These are phyloP conservation scores for Oryza glaberrima DNA, from an alignment of 176 grass and related monocot genomes.

Conservation along the genomic window DNA sequence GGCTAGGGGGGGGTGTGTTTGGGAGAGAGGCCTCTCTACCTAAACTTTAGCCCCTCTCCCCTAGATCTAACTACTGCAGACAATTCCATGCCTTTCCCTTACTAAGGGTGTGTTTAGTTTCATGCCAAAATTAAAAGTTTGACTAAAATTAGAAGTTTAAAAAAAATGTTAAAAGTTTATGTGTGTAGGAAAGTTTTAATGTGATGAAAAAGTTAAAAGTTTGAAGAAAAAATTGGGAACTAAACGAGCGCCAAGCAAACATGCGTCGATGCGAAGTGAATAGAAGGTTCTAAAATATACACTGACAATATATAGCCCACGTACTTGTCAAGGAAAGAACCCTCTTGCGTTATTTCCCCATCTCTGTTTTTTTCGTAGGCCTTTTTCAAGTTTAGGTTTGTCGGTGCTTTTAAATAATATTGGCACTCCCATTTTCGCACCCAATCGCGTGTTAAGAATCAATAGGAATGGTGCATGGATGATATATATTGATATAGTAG, in stretches of 20 bases:
- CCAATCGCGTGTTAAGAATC: not conserved
- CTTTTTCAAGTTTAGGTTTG: not conserved
- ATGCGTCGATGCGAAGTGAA: slow-evolving; percentile 1
- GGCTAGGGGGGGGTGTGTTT: not conserved
- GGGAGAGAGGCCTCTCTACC: no score
- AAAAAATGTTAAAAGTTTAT: no score
- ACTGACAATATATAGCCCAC: not conserved
- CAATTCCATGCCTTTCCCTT: not conserved
- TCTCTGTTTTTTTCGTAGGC: not conserved
- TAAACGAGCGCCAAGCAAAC: not conserved
- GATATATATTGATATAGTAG: not conserved
- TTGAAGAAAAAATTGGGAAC: no score
- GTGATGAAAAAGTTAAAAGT: no score
- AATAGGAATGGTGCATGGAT: not conserved
- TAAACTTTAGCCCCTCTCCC: no score
- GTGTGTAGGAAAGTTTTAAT: no score
- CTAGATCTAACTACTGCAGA: slow-evolving; percentile 22
- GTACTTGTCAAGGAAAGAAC: slow-evolving; percentile 4
- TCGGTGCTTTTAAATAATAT: slow-evolving; percentile 4
- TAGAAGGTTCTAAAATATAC: not conserved
- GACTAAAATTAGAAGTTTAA: no score
- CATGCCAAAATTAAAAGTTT: no score
- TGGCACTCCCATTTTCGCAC: not conserved
- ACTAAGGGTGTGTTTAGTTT: no score
- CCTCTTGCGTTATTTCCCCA: not conserved